Evolutionary conservation across 1,284 basidiomycete species (phyloP).

Genomic region (Xerocomus cyaneibrunnescens): DNA sequence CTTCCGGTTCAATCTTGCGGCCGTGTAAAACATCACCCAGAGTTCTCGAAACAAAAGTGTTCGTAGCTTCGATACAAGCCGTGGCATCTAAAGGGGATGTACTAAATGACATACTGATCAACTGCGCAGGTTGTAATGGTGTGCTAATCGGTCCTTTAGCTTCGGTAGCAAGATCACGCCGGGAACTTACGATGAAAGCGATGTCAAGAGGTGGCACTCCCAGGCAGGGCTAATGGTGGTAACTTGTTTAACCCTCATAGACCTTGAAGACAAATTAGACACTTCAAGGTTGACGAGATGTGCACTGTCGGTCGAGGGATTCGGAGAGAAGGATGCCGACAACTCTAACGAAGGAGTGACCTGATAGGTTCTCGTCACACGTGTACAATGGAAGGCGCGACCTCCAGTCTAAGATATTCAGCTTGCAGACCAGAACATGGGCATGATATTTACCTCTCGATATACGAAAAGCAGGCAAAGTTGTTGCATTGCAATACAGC

Average conservation of each 20-base stretch:
- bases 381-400: constrained; percentile 53
- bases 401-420: constrained; percentile 41
- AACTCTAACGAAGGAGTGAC: constrained; percentile 57
- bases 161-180: background rate
- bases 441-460: constrained; percentile 54
- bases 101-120: constrained; percentile 45
- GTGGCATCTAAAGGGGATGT: constrained; percentile 41
- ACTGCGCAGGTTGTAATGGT: constrained; percentile 50
- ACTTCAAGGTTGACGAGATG: constrained; percentile 62
- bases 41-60: constrained; percentile 52
- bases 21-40: constrained; percentile 58
- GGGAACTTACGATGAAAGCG: constrained; percentile 44
- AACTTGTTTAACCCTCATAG: constrained; percentile 55
- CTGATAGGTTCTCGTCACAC: constrained; percentile 55
- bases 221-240: constrained; percentile 65
- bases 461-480: constrained; percentile 65
- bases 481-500: constrained; percentile 46
- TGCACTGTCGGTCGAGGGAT: constrained; percentile 44
- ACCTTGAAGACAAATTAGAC: constrained; percentile 46
- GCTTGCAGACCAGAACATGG: background rate
- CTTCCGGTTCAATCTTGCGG: constrained; percentile 37
- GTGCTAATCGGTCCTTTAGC: constrained; percentile 37
- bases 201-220: constrained; percentile 45
- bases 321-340: constrained; percentile 49
- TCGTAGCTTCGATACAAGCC: constrained; percentile 41